Evolutionary conservation across 345 rosid species (phyloP).

Genomic region (Rhizophora apiculata): DNA sequence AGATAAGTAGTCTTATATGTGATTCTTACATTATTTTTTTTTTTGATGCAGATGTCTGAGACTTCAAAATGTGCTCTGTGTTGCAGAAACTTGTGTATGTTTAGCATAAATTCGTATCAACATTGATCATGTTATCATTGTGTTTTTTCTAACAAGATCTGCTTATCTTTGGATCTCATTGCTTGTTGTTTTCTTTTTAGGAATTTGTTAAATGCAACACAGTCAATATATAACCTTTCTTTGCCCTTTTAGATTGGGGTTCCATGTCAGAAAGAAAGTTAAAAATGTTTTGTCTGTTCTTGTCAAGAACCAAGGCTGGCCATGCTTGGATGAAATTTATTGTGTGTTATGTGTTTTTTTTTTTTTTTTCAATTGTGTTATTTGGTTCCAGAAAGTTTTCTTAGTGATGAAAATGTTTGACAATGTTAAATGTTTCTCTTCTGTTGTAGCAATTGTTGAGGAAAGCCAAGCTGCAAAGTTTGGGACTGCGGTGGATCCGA

Average conservation of each 20-base stretch:
- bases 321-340: neutral
- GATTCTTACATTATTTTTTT: constrained; percentile 2
- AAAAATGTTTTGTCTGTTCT: neutral
- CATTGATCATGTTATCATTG: neutral
- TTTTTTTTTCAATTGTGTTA: neutral
- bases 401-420: no score
- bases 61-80: constrained; percentile 76
- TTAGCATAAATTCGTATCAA: constrained; percentile 4
- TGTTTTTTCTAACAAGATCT: neutral
- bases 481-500: constrained; percentile 61
- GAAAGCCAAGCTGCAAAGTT: constrained; percentile 55
- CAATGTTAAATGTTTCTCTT: constrained; percentile 1
- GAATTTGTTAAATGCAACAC: no score
- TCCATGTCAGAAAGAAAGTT: neutral
- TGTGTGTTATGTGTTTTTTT: neutral
- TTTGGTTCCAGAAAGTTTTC: no score
- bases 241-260: neutral
- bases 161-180: neutral
- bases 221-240: neutral
- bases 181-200: neutral
- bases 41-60: constrained; percentile 60
- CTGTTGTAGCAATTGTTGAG: constrained; percentile 58
- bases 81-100: constrained; percentile 73
- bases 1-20: no score
- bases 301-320: neutral